A percentile compares a stretch with the other conserved stretches of the same genome.
These are phyloP conservation scores for Saksenaea oblongispora DNA, from an alignment of 371 early-diverging fungal genomes.

Conservation along the genomic window DNA sequence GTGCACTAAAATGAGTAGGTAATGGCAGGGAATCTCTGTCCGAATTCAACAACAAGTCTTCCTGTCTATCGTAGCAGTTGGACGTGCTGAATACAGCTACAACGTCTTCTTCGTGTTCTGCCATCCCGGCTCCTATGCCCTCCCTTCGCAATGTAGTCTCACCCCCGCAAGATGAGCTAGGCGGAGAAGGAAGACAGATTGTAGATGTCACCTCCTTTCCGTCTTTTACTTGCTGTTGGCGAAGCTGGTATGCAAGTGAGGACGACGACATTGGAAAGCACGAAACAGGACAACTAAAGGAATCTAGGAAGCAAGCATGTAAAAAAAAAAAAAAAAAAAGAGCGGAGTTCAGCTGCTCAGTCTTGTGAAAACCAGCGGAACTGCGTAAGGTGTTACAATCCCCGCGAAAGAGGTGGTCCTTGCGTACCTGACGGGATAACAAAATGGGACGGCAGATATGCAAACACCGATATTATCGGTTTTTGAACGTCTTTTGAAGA, in stretches of 20 bases:
- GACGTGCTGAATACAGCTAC: neutral
- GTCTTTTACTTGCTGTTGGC: constrained; percentile 3
- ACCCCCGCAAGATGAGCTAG: constrained; percentile 19
- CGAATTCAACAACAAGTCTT: constrained; percentile 12
- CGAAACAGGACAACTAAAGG: neutral
- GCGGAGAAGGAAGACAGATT: constrained; percentile 18
- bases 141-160: constrained; percentile 7
- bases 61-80: constrained; percentile 5
- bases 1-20: constrained; percentile 21
- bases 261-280: constrained; percentile 9
- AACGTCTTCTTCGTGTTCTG: neutral
- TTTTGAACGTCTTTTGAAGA: too few relatives aligned
- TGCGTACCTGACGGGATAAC: neutral
- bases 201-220: neutral
- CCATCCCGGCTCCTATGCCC: neutral
- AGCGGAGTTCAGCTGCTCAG: neutral
- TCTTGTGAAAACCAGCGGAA: neutral
- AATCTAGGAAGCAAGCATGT: neutral
- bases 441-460: neutral
- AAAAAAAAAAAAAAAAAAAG: neutral
- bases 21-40: neutral
- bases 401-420: neutral
- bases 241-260: constrained; percentile 20
- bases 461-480: too few relatives aligned
- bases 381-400: neutral